phyloP scores from a whole-genome alignment of 768 basidiomycete genomes.

The Tephrocybe rancida region DNA sequence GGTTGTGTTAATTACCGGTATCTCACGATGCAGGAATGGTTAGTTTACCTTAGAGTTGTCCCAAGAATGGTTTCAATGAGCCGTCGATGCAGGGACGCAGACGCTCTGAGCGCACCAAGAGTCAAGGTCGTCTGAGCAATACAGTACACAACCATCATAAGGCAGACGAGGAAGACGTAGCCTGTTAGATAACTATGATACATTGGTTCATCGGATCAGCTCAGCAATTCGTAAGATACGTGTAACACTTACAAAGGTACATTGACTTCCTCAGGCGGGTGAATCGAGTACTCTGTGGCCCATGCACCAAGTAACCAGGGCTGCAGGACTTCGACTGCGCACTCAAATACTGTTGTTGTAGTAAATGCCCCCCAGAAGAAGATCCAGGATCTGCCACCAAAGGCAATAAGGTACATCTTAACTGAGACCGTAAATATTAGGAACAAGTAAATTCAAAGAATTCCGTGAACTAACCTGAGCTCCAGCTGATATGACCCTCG shows the following conservation, averaged over 20 bases:
- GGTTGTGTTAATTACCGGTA: too few relatives aligned
- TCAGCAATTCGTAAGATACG: too few relatives aligned
- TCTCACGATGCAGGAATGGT: too few relatives aligned
- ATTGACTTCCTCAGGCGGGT: constrained; percentile 31
- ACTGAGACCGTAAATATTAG: constrained; percentile 15
- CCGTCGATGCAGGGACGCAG: constrained; percentile 48
- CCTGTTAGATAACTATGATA: constrained; percentile 48
- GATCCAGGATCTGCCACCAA: constrained; percentile 35
- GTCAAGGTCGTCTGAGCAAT: constrained; percentile 42
- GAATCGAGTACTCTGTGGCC: constrained; percentile 40
- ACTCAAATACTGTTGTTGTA: constrained; percentile 18
- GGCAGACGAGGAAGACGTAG: constrained; percentile 30
- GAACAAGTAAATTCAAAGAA: neutral
- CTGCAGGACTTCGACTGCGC: constrained; percentile 27
- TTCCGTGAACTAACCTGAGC: constrained; percentile 34
- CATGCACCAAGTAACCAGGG: constrained; percentile 47
- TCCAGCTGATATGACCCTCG: constrained; percentile 58
- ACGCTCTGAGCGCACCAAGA: constrained; percentile 52
- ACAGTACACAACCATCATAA: constrained; percentile 28
- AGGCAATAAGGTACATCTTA: constrained; percentile 35
- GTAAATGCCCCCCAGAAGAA: constrained; percentile 34
- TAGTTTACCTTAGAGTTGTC: constrained; percentile 63
- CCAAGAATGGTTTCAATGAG: constrained; percentile 55
- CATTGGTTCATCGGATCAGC: neutral
- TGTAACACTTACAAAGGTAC: constrained; percentile 37